A percentile compares a stretch with the other conserved stretches of the same genome.
phyloP scores from a whole-genome alignment of 2,329 filamentous ascomycete species.

The Fusarium heterosporum region DNA sequence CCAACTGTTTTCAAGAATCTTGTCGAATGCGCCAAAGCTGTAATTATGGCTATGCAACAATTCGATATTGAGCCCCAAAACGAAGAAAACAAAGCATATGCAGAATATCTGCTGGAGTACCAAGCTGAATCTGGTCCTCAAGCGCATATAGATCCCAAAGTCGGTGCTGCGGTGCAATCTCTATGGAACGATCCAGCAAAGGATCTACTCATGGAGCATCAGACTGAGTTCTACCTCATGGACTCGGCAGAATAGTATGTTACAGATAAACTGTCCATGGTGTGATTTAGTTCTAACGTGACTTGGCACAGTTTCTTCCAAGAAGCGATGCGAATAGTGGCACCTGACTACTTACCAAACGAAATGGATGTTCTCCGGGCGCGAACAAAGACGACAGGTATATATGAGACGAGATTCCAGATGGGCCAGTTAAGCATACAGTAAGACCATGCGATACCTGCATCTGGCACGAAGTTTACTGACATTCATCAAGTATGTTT shows the following conservation, averaged over 20 bases:
- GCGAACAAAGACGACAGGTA: constrained; percentile 97
- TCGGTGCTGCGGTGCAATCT: constrained; percentile 84
- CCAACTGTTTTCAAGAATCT: constrained; percentile 99
- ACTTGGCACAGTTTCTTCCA: constrained; percentile 83
- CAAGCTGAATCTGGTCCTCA: constrained; percentile 91
- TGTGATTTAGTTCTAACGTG: constrained; percentile 21
- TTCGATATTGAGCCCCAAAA: constrained; percentile 85
- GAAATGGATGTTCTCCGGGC: constrained; percentile 96
- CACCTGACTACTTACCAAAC: constrained; percentile 86
- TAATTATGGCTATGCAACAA: constrained; percentile 91
- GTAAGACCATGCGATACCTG: constrained; percentile 66
- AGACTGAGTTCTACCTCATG: constrained; percentile 99
- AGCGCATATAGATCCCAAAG: constrained; percentile 81
- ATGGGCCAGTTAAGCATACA: constrained; percentile 99
- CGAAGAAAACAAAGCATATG: constrained; percentile 77
- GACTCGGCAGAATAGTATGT: constrained; percentile 97
- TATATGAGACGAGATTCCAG: constrained; percentile 97
- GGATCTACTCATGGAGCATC: constrained; percentile 86
- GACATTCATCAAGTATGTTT: constrained; percentile 80
- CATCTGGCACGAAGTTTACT: constrained; percentile 26
- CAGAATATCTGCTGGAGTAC: constrained; percentile 86
- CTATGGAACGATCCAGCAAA: constrained; percentile 92
- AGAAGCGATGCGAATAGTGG: constrained; percentile 86
- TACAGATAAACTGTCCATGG: background rate
- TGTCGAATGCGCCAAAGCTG: constrained; percentile 93